phyloP scores from a whole-genome alignment of 108 stramenopile species.

The Cyclotella baltica region DNA sequence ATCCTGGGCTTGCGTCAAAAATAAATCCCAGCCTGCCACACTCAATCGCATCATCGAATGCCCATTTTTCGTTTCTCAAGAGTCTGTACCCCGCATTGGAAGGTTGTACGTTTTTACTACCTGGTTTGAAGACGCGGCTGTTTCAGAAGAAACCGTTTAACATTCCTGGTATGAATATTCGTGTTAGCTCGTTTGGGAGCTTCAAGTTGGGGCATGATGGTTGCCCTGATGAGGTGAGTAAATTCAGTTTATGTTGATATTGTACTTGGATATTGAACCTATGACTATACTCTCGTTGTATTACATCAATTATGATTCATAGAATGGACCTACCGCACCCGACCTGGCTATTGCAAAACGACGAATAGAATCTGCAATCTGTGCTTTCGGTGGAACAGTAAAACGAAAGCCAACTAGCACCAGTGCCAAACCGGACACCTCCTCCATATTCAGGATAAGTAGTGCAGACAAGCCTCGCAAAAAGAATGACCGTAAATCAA shows the following conservation, averaged over 20 bases:
- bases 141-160: background rate
- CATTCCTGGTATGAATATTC: constrained; percentile 20
- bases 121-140: constrained; percentile 22
- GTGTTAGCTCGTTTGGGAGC: constrained; percentile 45
- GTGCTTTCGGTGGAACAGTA: constrained; percentile 76
- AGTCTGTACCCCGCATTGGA: constrained; percentile 55
- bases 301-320: background rate
- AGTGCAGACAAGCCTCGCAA: background rate
- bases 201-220: constrained; percentile 26
- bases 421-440: constrained; percentile 4
- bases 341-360: constrained; percentile 62
- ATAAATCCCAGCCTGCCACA: no score
- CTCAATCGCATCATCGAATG: background rate
- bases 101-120: constrained; percentile 61
- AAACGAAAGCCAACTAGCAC: constrained; percentile 15
- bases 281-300: background rate
- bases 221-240: constrained; percentile 3
- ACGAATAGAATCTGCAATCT: constrained; percentile 70
- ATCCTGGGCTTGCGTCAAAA: background rate
- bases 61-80: constrained; percentile 24
- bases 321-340: constrained; percentile 4
- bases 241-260: background rate
- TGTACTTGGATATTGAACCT: background rate
- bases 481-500: background rate
- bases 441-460: constrained; percentile 38